Evolutionary conservation across 148 eudicot genomes (phyloP).

Genomic region (Suaeda aralocaspica): DNA sequence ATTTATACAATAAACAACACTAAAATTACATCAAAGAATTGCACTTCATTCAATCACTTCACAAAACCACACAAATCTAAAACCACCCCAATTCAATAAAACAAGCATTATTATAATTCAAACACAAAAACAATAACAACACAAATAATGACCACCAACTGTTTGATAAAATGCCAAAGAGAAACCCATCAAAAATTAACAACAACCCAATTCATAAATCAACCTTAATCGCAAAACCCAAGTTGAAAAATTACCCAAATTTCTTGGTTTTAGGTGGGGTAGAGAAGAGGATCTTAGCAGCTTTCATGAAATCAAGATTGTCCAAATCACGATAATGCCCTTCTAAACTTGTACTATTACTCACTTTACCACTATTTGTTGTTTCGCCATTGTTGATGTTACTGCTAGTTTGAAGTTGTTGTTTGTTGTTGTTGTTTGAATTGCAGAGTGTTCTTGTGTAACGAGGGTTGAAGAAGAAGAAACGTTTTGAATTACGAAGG

Average conservation of each 20-base stretch:
- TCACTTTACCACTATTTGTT: slow-evolving; percentile 3
- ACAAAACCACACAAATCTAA: background rate
- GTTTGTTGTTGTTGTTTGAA: slow-evolving; percentile 18
- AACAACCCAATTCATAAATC: background rate
- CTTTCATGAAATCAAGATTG: slow-evolving; percentile 74
- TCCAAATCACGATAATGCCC: slow-evolving; percentile 54
- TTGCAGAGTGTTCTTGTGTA: slow-evolving; percentile 31
- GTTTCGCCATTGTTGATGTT: slow-evolving; percentile 1
- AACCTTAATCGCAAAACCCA: too few species aligned
- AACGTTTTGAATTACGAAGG: slow-evolving; percentile 26
- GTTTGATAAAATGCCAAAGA: slow-evolving; percentile 22
- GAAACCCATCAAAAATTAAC: background rate
- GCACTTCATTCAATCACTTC: background rate
- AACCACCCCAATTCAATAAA: background rate
- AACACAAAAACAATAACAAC: background rate
- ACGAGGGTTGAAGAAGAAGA: slow-evolving; percentile 6
- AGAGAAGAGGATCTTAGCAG: slow-evolving; percentile 72
- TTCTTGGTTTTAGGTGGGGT: slow-evolving; percentile 48
- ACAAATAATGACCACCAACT: slow-evolving; percentile 17
- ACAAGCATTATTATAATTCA: background rate
- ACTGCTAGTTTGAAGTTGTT: slow-evolving; percentile 8
- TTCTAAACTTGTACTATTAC: slow-evolving; percentile 35
- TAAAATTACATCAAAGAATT: background rate
- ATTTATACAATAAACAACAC: too few species aligned
- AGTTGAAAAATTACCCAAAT: slow-evolving; percentile 51